A percentile compares a stretch with the other conserved stretches of the same genome.
These are phyloP conservation scores for Bauhinia variegata DNA, from an alignment of 306 rosid genomes.

Conservation along the genomic window DNA sequence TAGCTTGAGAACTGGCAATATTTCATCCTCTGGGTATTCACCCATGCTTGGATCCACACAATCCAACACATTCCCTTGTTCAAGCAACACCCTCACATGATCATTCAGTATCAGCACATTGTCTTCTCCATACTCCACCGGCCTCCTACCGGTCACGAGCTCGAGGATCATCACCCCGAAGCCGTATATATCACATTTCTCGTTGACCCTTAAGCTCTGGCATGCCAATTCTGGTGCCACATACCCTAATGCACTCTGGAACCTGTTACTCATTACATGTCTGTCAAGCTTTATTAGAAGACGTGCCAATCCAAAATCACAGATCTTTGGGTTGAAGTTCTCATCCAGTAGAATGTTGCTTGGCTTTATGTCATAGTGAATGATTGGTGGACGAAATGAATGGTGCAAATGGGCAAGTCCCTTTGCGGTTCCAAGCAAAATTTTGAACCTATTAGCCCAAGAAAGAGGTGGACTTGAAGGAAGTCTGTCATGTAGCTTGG, in stretches of 20 bases:
- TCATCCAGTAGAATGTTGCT: constrained; percentile 78
- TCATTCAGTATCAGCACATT: constrained; percentile 73
- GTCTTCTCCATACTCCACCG: constrained; percentile 85
- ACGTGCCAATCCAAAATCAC: constrained; percentile 74
- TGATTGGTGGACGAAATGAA: constrained; percentile 63
- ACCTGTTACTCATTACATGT: constrained; percentile 71
- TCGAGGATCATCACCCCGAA: constrained; percentile 81
- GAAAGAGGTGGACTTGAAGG: constrained; percentile 65
- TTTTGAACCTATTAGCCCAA: constrained; percentile 74
- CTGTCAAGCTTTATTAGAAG: constrained; percentile 64
- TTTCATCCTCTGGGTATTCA: constrained; percentile 76
- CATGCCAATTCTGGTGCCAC: constrained; percentile 88
- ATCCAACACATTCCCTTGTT: constrained; percentile 74
- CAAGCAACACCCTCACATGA: constrained; percentile 71
- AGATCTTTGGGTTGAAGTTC: constrained; percentile 60
- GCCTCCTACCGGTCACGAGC: constrained; percentile 81
- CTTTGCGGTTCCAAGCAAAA: constrained; percentile 74
- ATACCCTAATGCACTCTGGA: constrained; percentile 76
- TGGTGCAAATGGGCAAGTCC: constrained; percentile 81
- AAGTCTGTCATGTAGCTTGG: constrained; percentile 69
- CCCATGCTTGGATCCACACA: constrained; percentile 72
- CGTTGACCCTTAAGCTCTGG: constrained; percentile 79
- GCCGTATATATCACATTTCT: constrained; percentile 80
- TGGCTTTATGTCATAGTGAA: constrained; percentile 84
- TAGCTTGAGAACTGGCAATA: constrained; percentile 69